phyloP scores from a whole-genome alignment of 495 filamentous ascomycete genomes.

The Penicillium paradoxum region DNA sequence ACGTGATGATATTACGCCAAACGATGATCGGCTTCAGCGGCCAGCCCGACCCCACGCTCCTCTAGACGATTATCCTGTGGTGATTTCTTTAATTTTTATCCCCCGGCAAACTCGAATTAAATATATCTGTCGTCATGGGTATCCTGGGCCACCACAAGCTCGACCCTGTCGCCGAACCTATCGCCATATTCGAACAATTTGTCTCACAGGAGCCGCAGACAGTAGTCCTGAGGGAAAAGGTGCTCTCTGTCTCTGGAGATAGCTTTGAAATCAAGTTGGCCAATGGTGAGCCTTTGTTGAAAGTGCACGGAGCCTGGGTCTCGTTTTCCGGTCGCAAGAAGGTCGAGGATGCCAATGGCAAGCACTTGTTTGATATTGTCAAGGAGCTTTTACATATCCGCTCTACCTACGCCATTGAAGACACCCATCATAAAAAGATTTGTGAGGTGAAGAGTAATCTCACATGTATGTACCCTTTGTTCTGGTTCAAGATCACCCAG shows the following conservation, averaged over 20 bases:
- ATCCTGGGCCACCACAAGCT: conserved; percentile 16
- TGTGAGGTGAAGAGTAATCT: conserved; percentile 50
- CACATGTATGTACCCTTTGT: conserved; percentile 32
- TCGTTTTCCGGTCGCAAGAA: conserved; percentile 42
- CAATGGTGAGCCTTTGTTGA: conserved; percentile 43
- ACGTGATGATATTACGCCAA: too few relatives aligned
- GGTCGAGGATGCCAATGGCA: conserved; percentile 40
- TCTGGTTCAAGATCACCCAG: not conserved
- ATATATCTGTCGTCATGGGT: conserved; percentile 13
- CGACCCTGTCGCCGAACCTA: conserved; percentile 16
- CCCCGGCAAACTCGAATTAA: too few relatives aligned
- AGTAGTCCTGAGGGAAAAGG: conserved; percentile 51
- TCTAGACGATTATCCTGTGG: too few relatives aligned
- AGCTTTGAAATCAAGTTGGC: conserved; percentile 49
- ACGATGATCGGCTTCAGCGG: too few relatives aligned
- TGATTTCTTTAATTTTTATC: too few relatives aligned
- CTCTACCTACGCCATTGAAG: conserved; percentile 42
- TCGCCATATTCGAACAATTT: conserved; percentile 49
- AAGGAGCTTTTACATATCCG: conserved; percentile 49
- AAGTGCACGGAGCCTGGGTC: conserved; percentile 47
- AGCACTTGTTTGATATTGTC: conserved; percentile 47
- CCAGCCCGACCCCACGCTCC: too few relatives aligned
- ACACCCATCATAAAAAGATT: conserved; percentile 35
- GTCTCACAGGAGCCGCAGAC: conserved; percentile 42
- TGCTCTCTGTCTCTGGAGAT: conserved; percentile 51